Conservation (phyloP, 2,329 filamentous ascomycete species). For the Neonectria ditissima region DNA sequence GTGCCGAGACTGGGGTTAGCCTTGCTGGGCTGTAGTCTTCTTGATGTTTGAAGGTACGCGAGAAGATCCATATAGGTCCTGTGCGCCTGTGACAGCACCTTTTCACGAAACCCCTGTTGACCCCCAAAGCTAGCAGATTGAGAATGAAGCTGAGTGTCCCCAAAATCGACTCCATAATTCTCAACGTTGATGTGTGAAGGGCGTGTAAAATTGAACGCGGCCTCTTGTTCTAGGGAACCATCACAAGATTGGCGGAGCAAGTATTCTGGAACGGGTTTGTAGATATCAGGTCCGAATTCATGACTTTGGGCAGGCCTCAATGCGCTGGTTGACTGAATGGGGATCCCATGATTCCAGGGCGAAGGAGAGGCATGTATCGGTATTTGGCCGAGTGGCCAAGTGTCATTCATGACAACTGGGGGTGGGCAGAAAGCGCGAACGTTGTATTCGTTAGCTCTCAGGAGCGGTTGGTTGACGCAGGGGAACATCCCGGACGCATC, state of each 20-base stretch:
- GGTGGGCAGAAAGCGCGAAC: conserved; percentile 54
- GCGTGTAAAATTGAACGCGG: conserved; percentile 18
- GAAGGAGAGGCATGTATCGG: conserved; percentile 39
- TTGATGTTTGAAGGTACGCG: conserved; percentile 70
- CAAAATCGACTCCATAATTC: conserved; percentile 1
- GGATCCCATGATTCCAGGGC: conserved; percentile 35
- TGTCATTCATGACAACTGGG: conserved; percentile 47
- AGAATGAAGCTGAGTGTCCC: conserved; percentile 20
- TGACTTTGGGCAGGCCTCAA: conserved; percentile 31
- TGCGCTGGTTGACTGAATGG: conserved; percentile 20
- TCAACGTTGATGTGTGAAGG: conserved; percentile 4
- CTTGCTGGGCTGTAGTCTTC: conserved; percentile 59
- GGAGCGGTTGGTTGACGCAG: conserved; percentile 47
- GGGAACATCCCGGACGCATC: conserved; percentile 35
- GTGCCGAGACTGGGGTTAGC: conserved; percentile 52
- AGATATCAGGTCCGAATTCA: conserved; percentile 25
- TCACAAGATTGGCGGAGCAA: conserved; percentile 29
- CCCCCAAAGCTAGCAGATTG: conserved; percentile 25
- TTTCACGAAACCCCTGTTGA: conserved; percentile 70
- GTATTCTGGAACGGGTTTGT: conserved; percentile 27
- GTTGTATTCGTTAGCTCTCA: conserved; percentile 53
- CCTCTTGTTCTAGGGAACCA: conserved; percentile 20
- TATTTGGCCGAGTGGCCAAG: conserved; percentile 47
- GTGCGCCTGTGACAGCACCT: conserved; percentile 76
- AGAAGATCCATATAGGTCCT: conserved; percentile 78